Evolutionary conservation across 148 eudicot species (phyloP), one percentile per base, ranked within the genome.

Genomic region (Amaranthus palmeri): DNA sequence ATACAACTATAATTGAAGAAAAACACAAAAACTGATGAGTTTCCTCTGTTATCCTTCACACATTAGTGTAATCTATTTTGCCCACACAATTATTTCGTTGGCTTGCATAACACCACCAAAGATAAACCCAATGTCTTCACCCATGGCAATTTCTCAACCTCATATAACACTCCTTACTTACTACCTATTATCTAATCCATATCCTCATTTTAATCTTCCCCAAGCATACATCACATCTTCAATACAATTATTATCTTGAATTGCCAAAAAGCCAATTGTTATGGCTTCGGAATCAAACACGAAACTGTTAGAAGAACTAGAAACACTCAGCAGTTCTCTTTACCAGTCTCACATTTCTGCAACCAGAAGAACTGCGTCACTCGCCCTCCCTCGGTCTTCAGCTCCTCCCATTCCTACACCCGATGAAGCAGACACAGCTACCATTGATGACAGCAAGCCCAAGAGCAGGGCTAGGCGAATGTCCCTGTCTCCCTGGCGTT

Each of bases 401-500:
- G 71, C 86, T 5, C 96, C 92, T 10, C 71, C 93, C 0, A 72
- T 88, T 58, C 77, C 85, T 6, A 70, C 85, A 4, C 59, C 82
- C 4, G 92, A 80, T 46, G 87, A 75, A 54, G 72, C 62, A 2
- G 77, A 80, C 10, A 46, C 69, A 3, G 66, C 18, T 0, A 67
- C 73, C 1, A 74, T 41, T 55, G 72, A 76, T 47, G 78, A 75
- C 45, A 69, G 68, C 45, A 72, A 53, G 64, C 64, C 84, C 72
- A 95, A 83, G 72, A 88, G 96, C 0, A 70, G 88, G 17, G 60
- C 88, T 3, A 77, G 97, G 78, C 87, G 98, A 40, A 84, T 91
- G 92, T 95, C 98, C 50, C 67, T 95, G 46, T 91, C 97, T 0
- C 98, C 97, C 6, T 95, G 96, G 96, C 84, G 93, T 10, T 84